These are phyloP conservation scores for Zostera marina DNA, from an alignment of 116 monocot genomes.

Conservation along the genomic window DNA sequence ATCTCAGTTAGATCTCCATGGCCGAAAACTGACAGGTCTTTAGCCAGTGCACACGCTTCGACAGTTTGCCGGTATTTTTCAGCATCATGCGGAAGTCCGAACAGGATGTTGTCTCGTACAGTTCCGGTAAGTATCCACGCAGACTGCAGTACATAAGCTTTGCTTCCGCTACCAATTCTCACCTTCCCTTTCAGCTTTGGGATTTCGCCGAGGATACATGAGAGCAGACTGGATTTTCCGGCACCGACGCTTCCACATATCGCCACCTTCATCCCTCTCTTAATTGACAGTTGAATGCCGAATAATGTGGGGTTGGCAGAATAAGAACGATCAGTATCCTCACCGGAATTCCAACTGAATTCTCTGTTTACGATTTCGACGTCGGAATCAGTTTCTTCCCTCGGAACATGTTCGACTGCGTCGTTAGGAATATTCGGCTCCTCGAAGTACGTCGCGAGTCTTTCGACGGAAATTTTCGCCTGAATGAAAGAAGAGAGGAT, in stretches of 20 bases:
- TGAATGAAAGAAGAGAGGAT: constrained; percentile 58
- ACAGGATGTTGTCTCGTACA: constrained; percentile 64
- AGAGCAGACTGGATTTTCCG: constrained; percentile 69
- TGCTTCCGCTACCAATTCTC: constrained; percentile 55
- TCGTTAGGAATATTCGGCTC: constrained; percentile 55
- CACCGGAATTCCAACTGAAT: constrained; percentile 72
- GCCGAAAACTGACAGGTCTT: constrained; percentile 46
- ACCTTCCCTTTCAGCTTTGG: constrained; percentile 55
- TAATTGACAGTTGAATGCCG: constrained; percentile 35
- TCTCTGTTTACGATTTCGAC: constrained; percentile 44
- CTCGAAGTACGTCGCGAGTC: constrained; percentile 57
- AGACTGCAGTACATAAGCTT: constrained; percentile 77
- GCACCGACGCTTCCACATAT: constrained; percentile 83
- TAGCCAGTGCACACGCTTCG: constrained; percentile 43
- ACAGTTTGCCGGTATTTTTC: constrained; percentile 50
- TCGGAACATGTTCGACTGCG: constrained; percentile 29
- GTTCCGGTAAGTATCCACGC: constrained; percentile 84
- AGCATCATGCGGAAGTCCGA: constrained; percentile 46
- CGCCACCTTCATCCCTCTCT: constrained; percentile 81
- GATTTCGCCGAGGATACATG: constrained; percentile 69
- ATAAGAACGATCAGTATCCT: constrained; percentile 7
- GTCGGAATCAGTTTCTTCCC: constrained; percentile 28
- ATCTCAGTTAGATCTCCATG: constrained; percentile 57
- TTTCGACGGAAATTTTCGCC: constrained; percentile 71
- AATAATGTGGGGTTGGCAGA: constrained; percentile 46